Evolutionary conservation across 2,329 filamentous ascomycete species (phyloP), one percentile per base, ranked within the genome.

Genomic region (Phoma sp.): DNA sequence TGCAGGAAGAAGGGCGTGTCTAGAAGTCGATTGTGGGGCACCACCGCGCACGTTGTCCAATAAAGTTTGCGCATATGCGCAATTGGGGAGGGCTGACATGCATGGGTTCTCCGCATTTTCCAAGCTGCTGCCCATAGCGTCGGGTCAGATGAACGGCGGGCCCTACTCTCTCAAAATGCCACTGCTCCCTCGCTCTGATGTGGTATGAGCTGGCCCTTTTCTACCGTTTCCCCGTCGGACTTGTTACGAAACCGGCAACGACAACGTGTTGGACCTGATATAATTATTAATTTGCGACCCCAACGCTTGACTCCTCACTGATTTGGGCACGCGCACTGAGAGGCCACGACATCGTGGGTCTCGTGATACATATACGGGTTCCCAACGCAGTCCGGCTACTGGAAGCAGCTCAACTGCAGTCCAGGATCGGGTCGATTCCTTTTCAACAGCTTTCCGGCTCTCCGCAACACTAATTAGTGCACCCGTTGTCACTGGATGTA

Each of bases 351-450:
- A 39, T 29, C 41, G 29, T 9, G 57, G 47, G 59, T 68, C 62
- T 62, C 65, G 62, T 69, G 66, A 68, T 60, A 54, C 44, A 7
- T 23, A 30, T 7, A 18, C 18, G 30, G 37, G 36, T 43, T 43
- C 41, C 33, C 18, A 33, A 33, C 32, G 32, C 35, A 44, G 18
- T 7, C 18, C 3, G 23, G 43, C 47, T 33, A 51, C 8, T 27
- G 9, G 25, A 25, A 13, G 39, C 37, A 30, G 25, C 18, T 32
- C 25, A 23, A 27, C 18, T 38, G n/a, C 24, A 18, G 3, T 36
- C n/a, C 14, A 2, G 23, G 7, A 33, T 36, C 27, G 32, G 42
- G 44, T 35, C 36, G 23, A 25, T 6, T 36, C n/a, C 10, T 22
- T 24, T 1, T 18, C 18, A 18, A 18, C 18, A 18, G 18, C 18